Conservation (phyloP, 495 filamentous ascomycete species). For the Lasiosphaeria ovina region DNA sequence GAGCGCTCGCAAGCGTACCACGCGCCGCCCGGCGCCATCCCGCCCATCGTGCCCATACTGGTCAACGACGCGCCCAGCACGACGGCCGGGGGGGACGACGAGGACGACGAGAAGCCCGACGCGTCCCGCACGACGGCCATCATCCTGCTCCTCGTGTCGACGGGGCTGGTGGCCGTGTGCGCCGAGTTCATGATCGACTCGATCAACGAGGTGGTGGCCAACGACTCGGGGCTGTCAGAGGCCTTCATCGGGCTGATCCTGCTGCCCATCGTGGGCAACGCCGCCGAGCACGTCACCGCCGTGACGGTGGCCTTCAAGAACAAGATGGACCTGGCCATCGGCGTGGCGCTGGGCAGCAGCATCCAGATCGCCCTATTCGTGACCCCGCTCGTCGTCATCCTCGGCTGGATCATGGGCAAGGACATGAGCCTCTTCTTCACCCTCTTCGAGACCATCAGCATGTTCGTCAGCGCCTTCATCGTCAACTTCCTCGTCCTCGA, state of each 20-base stretch:
- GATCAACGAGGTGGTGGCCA: constrained; percentile 65
- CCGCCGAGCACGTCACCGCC: constrained; percentile 83
- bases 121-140: constrained; percentile 72
- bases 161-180: constrained; percentile 73
- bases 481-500: constrained; percentile 82
- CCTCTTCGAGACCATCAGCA: constrained; percentile 75
- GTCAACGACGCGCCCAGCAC: constrained; percentile 8
- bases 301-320: constrained; percentile 81
- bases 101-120: constrained; percentile 26
- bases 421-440: constrained; percentile 83
- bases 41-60: constrained; percentile 16
- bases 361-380: constrained; percentile 85
- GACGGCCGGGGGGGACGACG: constrained; percentile 12
- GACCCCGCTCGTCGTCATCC: constrained; percentile 73
- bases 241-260: constrained; percentile 83
- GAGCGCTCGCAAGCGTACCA: constrained; percentile 32
- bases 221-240: constrained; percentile 58
- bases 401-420: constrained; percentile 74
- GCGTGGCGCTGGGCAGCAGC: constrained; percentile 74
- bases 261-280: constrained; percentile 84
- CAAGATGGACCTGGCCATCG: constrained; percentile 87
- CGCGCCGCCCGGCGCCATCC: constrained; percentile 28
- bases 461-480: constrained; percentile 77
- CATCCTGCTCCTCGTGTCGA: constrained; percentile 69
- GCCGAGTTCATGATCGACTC: constrained; percentile 79